These are phyloP conservation scores for Amanita subjunquillea DNA, from an alignment of 768 basidiomycete species.

Conservation along the genomic window DNA sequence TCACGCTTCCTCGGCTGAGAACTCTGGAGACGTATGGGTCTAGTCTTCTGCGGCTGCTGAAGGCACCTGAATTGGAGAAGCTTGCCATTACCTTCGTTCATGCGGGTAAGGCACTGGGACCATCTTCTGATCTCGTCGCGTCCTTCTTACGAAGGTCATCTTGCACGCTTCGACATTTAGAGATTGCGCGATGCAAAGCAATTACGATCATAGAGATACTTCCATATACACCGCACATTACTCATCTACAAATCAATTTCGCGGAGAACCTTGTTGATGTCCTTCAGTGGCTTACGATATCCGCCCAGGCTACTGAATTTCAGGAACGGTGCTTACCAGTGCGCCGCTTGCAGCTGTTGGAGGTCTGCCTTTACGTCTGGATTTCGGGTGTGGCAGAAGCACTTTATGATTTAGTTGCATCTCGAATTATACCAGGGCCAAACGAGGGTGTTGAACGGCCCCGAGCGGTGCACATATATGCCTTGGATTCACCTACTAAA, in stretches of 20 bases:
- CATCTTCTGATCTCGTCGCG: background rate
- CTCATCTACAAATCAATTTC: background rate
- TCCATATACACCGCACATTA: background rate
- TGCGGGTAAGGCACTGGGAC: no score
- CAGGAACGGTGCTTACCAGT: background rate
- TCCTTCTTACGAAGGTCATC: background rate
- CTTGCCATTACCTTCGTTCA: background rate
- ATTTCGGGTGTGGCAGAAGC: background rate
- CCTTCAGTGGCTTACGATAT: background rate
- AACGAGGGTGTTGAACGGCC: no score
- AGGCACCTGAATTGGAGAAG: background rate
- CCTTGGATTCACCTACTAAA: no score
- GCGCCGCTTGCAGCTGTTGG: background rate
- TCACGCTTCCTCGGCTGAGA: background rate
- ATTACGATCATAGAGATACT: background rate
- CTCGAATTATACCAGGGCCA: no score
- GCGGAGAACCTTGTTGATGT: background rate
- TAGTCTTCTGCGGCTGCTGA: background rate
- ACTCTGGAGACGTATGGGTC: background rate
- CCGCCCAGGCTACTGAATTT: background rate
- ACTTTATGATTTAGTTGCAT: background rate
- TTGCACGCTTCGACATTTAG: background rate
- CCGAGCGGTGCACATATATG: no score
- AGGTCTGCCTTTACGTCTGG: background rate
- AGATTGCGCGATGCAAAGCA: background rate